These are phyloP conservation scores for Microglena sp. DNA, from an alignment of 139 green algal species.

Conservation along the genomic window DNA sequence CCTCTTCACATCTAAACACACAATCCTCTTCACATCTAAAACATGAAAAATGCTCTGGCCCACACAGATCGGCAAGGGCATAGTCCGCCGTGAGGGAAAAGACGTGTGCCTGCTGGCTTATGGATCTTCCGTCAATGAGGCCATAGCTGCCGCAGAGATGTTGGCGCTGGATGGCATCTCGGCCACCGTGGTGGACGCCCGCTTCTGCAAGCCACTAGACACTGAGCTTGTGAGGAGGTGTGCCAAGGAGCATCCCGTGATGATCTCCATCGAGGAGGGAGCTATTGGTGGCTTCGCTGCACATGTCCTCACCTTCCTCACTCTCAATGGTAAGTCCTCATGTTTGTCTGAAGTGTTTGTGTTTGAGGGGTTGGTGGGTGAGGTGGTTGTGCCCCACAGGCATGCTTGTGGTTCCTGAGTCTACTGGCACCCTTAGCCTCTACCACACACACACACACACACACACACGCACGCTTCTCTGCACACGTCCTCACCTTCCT, in stretches of 20 bases:
- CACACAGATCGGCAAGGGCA: conserved; percentile 76
- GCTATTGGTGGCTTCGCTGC: conserved; percentile 90
- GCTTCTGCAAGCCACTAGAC: conserved; percentile 99
- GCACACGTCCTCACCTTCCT: too few relatives aligned
- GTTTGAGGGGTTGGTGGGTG: too few relatives aligned
- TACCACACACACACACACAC: too few relatives aligned
- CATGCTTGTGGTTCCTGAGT: too few relatives aligned
- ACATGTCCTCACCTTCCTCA: conserved; percentile 90
- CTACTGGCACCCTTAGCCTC: too few relatives aligned
- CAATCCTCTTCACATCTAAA: too few relatives aligned
- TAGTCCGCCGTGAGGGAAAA: conserved; percentile 70
- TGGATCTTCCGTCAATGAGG: conserved; percentile 71
- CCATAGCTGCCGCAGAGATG: conserved; percentile 74
- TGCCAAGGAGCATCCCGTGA: conserved; percentile 71
- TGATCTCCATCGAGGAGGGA: conserved; percentile 96
- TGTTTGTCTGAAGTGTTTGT: too few relatives aligned
- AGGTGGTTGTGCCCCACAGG: too few relatives aligned
- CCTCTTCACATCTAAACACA: too few relatives aligned
- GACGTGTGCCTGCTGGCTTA: conserved; percentile 92
- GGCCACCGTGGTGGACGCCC: conserved; percentile 84
- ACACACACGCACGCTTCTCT: too few relatives aligned
- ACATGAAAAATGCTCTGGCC: too few relatives aligned
- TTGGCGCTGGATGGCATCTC: conserved; percentile 68
- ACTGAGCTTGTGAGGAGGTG: conserved; percentile 50
- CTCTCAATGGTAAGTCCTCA: too few relatives aligned